phyloP scores from a whole-genome alignment of 164 flowering plant genomes.

The Paratinospora sagittata region DNA sequence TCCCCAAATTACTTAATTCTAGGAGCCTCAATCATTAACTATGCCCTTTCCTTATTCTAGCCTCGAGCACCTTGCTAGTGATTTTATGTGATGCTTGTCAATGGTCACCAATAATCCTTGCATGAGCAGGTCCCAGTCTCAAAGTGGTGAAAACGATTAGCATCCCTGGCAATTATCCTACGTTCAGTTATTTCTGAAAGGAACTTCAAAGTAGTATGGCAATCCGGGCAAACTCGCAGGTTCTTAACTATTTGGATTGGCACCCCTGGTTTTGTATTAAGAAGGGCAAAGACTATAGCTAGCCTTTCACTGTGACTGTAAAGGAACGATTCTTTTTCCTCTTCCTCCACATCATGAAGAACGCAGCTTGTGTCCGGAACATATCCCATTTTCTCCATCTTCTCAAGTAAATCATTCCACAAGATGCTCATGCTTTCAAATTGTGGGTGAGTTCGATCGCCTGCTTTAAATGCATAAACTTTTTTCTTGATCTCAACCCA shows the following conservation, averaged over 20 bases:
- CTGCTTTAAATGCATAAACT: conserved; percentile 31
- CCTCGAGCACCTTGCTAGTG: no score
- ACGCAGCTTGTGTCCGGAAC: conserved; percentile 32
- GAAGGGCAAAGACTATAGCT: conserved; percentile 31
- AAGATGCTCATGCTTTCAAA: conserved; percentile 18
- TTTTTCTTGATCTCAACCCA: conserved; percentile 41
- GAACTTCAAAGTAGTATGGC: conserved; percentile 26
- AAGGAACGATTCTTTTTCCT: conserved; percentile 27
- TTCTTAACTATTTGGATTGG: conserved; percentile 34
- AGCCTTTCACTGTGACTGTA: conserved; percentile 34
- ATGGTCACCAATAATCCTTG: conserved; percentile 31
- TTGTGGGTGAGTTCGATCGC: conserved; percentile 31
- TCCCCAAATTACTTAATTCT: background rate
- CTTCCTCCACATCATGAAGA: conserved; percentile 31
- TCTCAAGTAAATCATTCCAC: conserved; percentile 24
- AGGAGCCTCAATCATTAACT: no score
- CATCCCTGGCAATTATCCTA: conserved; percentile 31
- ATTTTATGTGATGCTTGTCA: no score
- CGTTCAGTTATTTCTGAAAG: conserved; percentile 28
- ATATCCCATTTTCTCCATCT: conserved; percentile 27
- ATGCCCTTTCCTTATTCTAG: no score
- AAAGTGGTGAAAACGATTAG: conserved; percentile 34
- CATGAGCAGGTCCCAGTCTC: conserved; percentile 32
- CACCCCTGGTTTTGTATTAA: conserved; percentile 24
- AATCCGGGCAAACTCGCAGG: conserved; percentile 30